A percentile compares a stretch with the other conserved stretches of the same genome.
These are phyloP conservation scores for Noccaea bulbosa DNA, from an alignment of 345 rosid species.

Conservation along the genomic window DNA sequence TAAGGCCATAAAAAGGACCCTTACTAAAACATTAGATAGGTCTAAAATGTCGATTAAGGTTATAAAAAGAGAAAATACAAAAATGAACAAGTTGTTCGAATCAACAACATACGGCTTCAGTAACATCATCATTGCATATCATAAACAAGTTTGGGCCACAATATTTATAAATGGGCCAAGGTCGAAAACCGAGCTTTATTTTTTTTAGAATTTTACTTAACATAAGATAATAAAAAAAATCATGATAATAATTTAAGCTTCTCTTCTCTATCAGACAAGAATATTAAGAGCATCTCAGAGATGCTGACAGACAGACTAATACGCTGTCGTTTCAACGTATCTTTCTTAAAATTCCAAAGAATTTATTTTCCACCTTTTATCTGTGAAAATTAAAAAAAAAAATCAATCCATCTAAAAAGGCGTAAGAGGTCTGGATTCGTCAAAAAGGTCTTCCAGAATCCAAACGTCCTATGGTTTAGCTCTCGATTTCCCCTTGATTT, in stretches of 20 bases:
- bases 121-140: not conserved
- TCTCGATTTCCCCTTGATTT: constrained; percentile 27
- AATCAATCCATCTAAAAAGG: constrained; percentile 34
- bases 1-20: too few relatives aligned
- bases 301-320: constrained; percentile 36
- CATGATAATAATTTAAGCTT: not conserved
- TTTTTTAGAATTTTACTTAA: not conserved
- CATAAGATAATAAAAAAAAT: not conserved
- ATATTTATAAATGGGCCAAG: constrained; percentile 18
- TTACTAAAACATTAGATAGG: too few relatives aligned
- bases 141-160: not conserved
- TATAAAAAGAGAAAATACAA: too few relatives aligned
- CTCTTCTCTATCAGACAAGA: constrained; percentile 33
- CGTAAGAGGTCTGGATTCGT: constrained; percentile 44
- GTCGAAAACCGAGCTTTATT: constrained; percentile 8
- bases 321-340: constrained; percentile 33
- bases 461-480: constrained; percentile 43
- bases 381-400: not conserved
- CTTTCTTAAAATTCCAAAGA: constrained; percentile 31
- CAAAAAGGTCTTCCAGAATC: constrained; percentile 39
- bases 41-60: too few relatives aligned
- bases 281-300: constrained; percentile 40
- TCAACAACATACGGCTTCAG: too few relatives aligned
- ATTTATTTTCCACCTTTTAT: constrained; percentile 20
- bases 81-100: too few relatives aligned